Evolutionary conservation across 176 grass and related monocot genomes (phyloP).

Genomic region (Triticum timopheevii): DNA sequence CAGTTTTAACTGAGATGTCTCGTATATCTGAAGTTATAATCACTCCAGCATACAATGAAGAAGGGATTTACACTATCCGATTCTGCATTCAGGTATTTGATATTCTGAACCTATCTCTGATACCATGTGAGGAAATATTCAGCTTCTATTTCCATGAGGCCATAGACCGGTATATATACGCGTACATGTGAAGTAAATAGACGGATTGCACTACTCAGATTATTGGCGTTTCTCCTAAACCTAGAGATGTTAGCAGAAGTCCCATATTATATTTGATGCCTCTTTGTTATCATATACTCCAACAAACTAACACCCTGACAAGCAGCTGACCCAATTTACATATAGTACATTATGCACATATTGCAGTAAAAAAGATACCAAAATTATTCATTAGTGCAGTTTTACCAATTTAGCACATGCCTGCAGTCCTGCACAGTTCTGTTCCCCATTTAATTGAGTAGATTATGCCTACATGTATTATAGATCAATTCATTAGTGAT

Average conservation of each 20-base stretch:
- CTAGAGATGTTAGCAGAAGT: no score
- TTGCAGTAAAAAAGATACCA: neutral
- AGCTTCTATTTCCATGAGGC: neutral
- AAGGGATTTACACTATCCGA: conserved; percentile 94
- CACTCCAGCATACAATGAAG: conserved; percentile 91
- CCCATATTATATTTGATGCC: neutral
- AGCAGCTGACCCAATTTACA: neutral
- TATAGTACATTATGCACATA: conserved; percentile 13
- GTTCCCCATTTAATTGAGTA: neutral
- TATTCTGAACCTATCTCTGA: neutral
- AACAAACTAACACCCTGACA: neutral
- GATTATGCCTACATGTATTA: neutral
- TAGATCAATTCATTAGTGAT: neutral
- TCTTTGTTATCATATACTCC: conserved; percentile 5
- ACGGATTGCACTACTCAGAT: neutral
- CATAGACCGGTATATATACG: neutral
- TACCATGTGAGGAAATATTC: neutral
- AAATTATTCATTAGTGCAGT: neutral
- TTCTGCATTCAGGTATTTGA: conserved; percentile 94
- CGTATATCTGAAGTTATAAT: conserved; percentile 99
- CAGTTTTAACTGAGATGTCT: conserved; percentile 89
- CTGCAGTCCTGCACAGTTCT: neutral
- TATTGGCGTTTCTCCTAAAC: neutral
- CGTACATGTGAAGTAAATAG: neutral
- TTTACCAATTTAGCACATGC: neutral